Percentiles rank a stretch among this genome's conserved stretches.
These are phyloP conservation scores for Vachellia pachyceras DNA, from an alignment of 306 rosid species.

Conservation along the genomic window DNA sequence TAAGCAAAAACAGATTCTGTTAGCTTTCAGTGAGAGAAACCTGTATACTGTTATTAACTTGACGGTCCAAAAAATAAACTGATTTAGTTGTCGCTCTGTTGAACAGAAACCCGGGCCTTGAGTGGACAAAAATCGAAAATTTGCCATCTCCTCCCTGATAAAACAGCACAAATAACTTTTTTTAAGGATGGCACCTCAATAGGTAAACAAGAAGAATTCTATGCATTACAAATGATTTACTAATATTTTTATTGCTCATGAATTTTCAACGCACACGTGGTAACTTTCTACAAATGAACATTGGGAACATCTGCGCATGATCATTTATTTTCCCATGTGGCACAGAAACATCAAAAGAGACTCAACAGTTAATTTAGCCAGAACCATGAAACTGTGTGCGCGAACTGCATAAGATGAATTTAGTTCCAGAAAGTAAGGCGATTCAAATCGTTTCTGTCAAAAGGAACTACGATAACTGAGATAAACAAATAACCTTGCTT, in stretches of 20 bases:
- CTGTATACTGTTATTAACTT: slow-evolving; percentile 94
- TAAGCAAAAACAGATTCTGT: background rate
- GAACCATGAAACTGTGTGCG: background rate
- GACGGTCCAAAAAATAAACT: slow-evolving; percentile 78
- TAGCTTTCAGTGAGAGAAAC: slow-evolving; percentile 46
- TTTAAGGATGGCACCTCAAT: slow-evolving; percentile 27
- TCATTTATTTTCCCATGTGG: background rate
- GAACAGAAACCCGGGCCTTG: slow-evolving; percentile 93
- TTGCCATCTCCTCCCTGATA: slow-evolving; percentile 75
- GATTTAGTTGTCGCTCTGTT: slow-evolving; percentile 87
- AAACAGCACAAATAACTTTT: slow-evolving; percentile 33
- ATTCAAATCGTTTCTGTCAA: background rate
- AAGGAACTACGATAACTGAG: background rate
- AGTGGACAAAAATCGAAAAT: slow-evolving; percentile 87
- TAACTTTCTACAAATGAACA: slow-evolving; percentile 9
- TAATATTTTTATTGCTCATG: background rate
- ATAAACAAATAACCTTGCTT: background rate
- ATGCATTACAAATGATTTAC: slow-evolving; percentile 16
- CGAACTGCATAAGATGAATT: background rate
- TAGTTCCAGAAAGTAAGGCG: background rate
- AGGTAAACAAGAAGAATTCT: slow-evolving; percentile 29
- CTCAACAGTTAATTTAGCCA: slow-evolving; percentile 29
- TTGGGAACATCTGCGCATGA: slow-evolving; percentile 10
- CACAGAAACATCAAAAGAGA: slow-evolving; percentile 9
- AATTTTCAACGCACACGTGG: slow-evolving; percentile 15